Evolutionary conservation across 495 filamentous ascomycete genomes (phyloP).

Genomic region (Xylaria castorea): DNA sequence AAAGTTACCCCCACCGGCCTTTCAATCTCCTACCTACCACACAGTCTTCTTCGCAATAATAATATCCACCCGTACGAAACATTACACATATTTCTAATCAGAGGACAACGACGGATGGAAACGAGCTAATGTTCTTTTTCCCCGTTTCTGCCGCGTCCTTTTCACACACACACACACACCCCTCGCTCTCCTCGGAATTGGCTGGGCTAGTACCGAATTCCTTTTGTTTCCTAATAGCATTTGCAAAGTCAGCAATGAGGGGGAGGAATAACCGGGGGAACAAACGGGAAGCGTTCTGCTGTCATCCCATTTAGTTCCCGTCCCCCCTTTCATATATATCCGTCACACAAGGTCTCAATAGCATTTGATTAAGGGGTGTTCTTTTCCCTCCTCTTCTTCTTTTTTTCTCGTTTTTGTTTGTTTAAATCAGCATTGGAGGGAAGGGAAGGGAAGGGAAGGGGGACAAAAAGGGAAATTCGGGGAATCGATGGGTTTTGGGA

Average conservation of each 20-base stretch:
- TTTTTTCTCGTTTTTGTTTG: not conserved
- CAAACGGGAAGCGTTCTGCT: not conserved
- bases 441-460: not conserved
- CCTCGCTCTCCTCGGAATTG: not conserved
- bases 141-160: not conserved
- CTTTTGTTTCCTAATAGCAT: slow-evolving; percentile 7
- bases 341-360: slow-evolving; percentile 11
- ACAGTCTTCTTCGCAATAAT: not conserved
- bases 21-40: not conserved
- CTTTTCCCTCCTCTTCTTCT: not conserved
- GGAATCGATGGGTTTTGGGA: not conserved
- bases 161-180: not conserved
- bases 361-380: slow-evolving; percentile 19
- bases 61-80: slow-evolving; percentile 14
- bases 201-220: not conserved
- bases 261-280: not conserved
- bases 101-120: no score
- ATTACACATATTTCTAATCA: slow-evolving; percentile 10
- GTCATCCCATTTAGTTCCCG: no score
- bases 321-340: not conserved
- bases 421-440: slow-evolving; percentile 9
- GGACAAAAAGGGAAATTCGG: slow-evolving; percentile 1
- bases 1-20: not conserved
- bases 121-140: not conserved
- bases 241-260: not conserved